Conservation (phyloP, 768 basidiomycete species). For the Mycena galericulata region DNA sequence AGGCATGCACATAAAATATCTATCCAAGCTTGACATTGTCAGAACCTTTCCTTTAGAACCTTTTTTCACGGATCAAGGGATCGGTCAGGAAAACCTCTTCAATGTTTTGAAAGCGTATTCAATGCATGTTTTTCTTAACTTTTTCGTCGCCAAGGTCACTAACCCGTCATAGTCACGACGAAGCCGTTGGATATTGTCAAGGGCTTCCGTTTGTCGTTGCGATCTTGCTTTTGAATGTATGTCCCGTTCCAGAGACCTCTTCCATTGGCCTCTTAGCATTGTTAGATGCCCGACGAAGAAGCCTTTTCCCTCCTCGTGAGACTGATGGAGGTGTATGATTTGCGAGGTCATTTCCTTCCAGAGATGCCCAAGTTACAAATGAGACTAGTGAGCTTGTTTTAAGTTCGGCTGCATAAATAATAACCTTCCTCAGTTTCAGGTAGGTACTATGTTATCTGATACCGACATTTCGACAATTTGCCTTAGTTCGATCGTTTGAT, state of each 20-base stretch:
- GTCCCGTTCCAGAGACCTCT: conserved; percentile 33
- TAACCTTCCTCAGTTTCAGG: conserved; percentile 64
- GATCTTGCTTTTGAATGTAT: conserved; percentile 89
- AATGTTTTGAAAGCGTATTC: conserved; percentile 99
- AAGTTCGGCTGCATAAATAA: background rate
- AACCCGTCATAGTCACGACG: conserved; percentile 59
- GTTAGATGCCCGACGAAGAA: conserved; percentile 99
- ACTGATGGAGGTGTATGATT: conserved; percentile 95
- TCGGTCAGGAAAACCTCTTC: conserved; percentile 97
- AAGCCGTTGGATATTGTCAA: conserved; percentile 97
- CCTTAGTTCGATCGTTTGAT: conserved; percentile 90
- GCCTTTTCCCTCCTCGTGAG: conserved; percentile 96
- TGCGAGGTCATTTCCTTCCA: conserved; percentile 96
- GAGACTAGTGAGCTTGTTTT: conserved; percentile 72
- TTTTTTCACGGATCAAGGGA: conserved; percentile 94
- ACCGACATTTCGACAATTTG: conserved; percentile 10
- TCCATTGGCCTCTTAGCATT: background rate
- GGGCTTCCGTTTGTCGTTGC: conserved; percentile 97
- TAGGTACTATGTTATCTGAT: conserved; percentile 43
- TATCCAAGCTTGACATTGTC: conserved; percentile 15
- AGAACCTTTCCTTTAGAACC: conserved; percentile 98
- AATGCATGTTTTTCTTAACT: conserved; percentile 62
- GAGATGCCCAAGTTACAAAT: conserved; percentile 98
- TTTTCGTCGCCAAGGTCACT: conserved; percentile 18
- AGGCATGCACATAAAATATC: conserved; percentile 24